Evolutionary conservation across 768 basidiomycete genomes (phyloP).

Genomic region (Hysterangium stoloniferum): DNA sequence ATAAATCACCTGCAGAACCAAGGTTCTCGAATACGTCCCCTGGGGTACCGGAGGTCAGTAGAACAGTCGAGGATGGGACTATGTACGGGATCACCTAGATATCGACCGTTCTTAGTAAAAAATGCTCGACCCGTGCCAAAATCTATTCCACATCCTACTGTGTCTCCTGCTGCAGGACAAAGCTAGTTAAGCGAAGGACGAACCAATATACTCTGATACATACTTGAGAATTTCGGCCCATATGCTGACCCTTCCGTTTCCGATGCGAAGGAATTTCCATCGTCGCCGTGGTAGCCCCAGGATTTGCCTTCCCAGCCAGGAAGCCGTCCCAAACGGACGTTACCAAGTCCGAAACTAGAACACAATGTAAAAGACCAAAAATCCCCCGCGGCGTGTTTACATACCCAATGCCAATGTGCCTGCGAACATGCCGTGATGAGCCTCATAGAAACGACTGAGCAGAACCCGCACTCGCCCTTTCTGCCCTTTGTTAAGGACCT

Average conservation of each 20-base stretch:
- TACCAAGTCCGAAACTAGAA: slow-evolving; percentile 55
- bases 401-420: slow-evolving; percentile 78
- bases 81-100: slow-evolving; percentile 43
- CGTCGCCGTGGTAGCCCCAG: slow-evolving; percentile 93
- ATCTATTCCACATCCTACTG: slow-evolving; percentile 89
- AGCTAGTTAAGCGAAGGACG: slow-evolving; percentile 5
- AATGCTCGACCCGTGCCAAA: slow-evolving; percentile 75
- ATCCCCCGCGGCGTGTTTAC: slow-evolving; percentile 17
- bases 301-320: slow-evolving; percentile 83
- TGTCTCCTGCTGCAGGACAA: slow-evolving; percentile 72
- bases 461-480: slow-evolving; percentile 54
- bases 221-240: slow-evolving; percentile 77
- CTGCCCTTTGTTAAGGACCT: slow-evolving; percentile 69
- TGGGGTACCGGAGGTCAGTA: slow-evolving; percentile 22
- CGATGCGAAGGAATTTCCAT: slow-evolving; percentile 69
- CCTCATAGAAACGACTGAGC: background rate
- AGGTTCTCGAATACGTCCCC: slow-evolving; percentile 68
- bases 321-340: slow-evolving; percentile 61
- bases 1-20: slow-evolving; percentile 57
- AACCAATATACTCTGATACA: slow-evolving; percentile 22
- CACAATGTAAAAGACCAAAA: slow-evolving; percentile 12
- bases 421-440: slow-evolving; percentile 24
- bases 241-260: slow-evolving; percentile 66
- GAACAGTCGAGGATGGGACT: slow-evolving; percentile 11
- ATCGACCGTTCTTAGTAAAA: slow-evolving; percentile 81